phyloP scores from a whole-genome alignment of 176 grass and related monocot genomes.

The Olyra latifolia region DNA sequence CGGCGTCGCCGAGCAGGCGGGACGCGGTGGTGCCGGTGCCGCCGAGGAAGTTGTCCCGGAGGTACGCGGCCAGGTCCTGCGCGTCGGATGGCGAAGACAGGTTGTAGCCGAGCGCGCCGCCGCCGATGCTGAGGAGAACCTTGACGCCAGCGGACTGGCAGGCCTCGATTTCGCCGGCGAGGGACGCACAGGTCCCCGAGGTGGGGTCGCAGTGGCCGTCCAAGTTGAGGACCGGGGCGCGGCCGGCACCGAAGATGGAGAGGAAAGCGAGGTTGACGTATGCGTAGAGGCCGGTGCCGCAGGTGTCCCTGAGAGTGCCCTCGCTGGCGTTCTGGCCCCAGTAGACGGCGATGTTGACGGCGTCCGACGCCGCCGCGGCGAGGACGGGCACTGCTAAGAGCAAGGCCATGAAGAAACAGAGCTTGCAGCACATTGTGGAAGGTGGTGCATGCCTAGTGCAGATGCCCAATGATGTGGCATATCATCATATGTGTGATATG shows the following conservation, averaged over 20 bases:
- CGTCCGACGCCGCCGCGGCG: not conserved
- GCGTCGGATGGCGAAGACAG: slow-evolving; percentile 43
- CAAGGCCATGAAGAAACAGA: not conserved
- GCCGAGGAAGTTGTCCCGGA: slow-evolving; percentile 67
- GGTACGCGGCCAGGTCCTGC: slow-evolving; percentile 43
- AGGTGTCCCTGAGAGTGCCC: slow-evolving; percentile 49
- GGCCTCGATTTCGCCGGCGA: slow-evolving; percentile 43
- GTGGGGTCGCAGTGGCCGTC: slow-evolving; percentile 46
- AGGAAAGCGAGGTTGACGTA: slow-evolving; percentile 66
- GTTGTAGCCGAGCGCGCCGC: slow-evolving; percentile 33
- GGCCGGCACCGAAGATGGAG: slow-evolving; percentile 48
- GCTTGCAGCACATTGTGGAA: not conserved
- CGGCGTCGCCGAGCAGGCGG: slow-evolving; percentile 48
- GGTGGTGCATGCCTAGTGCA: not conserved
- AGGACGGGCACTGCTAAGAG: slow-evolving; percentile 8
- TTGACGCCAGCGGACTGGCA: slow-evolving; percentile 60
- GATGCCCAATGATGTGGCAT: not conserved
- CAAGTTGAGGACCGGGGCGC: slow-evolving; percentile 49
- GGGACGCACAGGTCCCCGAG: slow-evolving; percentile 33
- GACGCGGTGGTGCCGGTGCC: not conserved
- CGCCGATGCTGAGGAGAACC: slow-evolving; percentile 67
- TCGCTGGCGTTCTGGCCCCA: slow-evolving; percentile 71
- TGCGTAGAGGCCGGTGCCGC: slow-evolving; percentile 36
- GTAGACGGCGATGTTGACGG: slow-evolving; percentile 54
- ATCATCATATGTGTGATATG: too few relatives aligned